These are phyloP conservation scores for Claviceps sp. DNA, from an alignment of 2,329 filamentous ascomycete genomes.

Conservation along the genomic window DNA sequence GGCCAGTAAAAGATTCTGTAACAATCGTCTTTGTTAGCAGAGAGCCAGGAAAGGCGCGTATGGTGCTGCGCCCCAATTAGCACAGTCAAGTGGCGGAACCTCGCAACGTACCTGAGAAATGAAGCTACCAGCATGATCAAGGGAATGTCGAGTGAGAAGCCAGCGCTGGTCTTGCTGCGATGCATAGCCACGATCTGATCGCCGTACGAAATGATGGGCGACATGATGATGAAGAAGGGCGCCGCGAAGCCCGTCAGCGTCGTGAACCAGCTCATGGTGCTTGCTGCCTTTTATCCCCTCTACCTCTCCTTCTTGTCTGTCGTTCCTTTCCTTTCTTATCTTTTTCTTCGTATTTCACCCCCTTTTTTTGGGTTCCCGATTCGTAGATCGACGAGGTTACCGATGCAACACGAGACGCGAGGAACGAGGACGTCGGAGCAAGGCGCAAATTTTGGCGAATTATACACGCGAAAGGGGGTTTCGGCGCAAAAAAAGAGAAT, in stretches of 20 bases:
- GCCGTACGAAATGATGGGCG: conserved; percentile 50
- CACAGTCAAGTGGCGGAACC: neutral
- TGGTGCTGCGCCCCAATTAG: too few species aligned
- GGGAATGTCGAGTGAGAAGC: conserved; percentile 59
- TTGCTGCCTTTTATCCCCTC: neutral
- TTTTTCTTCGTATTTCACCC: neutral
- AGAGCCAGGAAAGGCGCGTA: too few species aligned
- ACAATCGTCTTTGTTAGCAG: neutral
- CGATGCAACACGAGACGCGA: too few species aligned
- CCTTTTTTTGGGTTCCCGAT: too few species aligned
- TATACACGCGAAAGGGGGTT: too few species aligned
- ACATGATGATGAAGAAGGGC: conserved; percentile 49
- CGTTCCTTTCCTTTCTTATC: neutral
- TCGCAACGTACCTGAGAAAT: conserved; percentile 39
- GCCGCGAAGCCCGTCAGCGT: conserved; percentile 42
- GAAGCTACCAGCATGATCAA: conserved; percentile 61
- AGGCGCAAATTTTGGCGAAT: too few species aligned
- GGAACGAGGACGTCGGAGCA: too few species aligned
- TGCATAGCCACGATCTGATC: conserved; percentile 56
- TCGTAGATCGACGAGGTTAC: too few species aligned
- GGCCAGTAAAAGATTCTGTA: conserved; percentile 57
- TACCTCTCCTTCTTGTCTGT: neutral
- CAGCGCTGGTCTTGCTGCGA: conserved; percentile 47
- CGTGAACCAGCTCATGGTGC: conserved; percentile 28
- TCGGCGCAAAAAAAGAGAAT: too few species aligned